A percentile compares a stretch with the other conserved stretches of the same genome.
phyloP scores from a whole-genome alignment of 2,329 filamentous ascomycete genomes.

The Didymella pomorum region DNA sequence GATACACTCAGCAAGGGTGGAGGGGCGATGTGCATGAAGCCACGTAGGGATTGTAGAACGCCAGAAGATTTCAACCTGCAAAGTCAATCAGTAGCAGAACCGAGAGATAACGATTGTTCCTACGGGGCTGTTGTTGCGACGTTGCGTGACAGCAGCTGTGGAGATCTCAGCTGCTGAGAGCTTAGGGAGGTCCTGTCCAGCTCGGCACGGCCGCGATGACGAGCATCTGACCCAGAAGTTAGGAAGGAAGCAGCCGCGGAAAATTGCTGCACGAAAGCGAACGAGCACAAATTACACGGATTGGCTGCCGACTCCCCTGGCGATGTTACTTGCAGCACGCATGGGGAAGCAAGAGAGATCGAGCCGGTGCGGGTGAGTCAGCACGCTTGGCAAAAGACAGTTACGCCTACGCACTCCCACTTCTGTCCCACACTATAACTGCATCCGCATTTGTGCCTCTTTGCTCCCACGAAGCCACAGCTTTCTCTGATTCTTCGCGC shows the following conservation, averaged over 20 bases:
- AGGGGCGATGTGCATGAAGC: conserved; percentile 16
- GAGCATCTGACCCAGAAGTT: conserved; percentile 1
- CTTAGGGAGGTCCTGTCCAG: not conserved
- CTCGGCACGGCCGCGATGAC: not conserved
- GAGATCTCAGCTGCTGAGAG: not conserved
- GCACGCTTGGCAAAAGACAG: conserved; percentile 4
- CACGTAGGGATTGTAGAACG: not conserved
- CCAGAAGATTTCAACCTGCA: conserved; percentile 4
- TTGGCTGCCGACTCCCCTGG: conserved; percentile 20
- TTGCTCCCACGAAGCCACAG: not conserved
- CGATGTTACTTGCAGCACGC: conserved; percentile 16
- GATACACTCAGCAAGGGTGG: conserved; percentile 9
- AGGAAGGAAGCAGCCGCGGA: conserved; percentile 4
- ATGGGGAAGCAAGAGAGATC: conserved; percentile 16
- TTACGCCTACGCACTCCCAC: not conserved
- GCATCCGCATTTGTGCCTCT: not conserved
- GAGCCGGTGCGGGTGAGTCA: conserved; percentile 10
- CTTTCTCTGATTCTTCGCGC: not conserved
- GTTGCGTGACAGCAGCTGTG: conserved; percentile 1
- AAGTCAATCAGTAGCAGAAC: not conserved
- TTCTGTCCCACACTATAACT: not conserved
- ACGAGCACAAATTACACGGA: conserved; percentile 19
- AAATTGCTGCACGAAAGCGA: conserved; percentile 11
- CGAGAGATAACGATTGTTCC: not conserved
- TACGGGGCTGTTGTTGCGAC: not conserved